Evolutionary conservation across 1,139 yeast genomes (phyloP), one percentile per base, ranked within the genome.

Genomic region (Kurtzmaniella quercitrusa): DNA sequence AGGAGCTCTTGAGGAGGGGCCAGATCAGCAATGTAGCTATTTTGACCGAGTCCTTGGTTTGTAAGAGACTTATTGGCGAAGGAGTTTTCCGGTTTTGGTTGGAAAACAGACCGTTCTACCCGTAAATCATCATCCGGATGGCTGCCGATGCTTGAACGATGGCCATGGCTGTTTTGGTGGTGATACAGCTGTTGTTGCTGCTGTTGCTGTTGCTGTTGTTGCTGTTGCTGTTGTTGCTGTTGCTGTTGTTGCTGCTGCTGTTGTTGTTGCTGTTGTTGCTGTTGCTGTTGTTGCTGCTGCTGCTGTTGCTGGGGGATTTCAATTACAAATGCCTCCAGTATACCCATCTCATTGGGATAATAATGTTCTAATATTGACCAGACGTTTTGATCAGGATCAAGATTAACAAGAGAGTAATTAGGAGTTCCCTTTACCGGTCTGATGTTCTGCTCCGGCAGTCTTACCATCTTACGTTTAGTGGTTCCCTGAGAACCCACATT

Each of bases 261-360:
- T 8, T 31, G 16, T 15, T 31, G 36, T 14, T 19, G 50, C n/a
- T n/a, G n/a, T n/a, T 31, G 36, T 5, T 14, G 11, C 18, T 31
- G 16, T 15, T 31, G 36, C 14, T 19, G 50, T n/a, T n/a, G n/a
- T n/a, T n/a, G n/a, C n/a, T 29, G 34, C 14, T 31, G 36, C 3
- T 14, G 11, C 18, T 31, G 16, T 15, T 31, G 36, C 14, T 19
- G 50, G 1, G 77, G 75, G 0, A 68, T 62, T 21, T 77, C 85
- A 11, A 85, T 72, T 1, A 85, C 58, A 17, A 86, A 69, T 0
- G 95, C 87, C 46, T 85, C 90, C 17, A 66, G 64, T 76, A 85
- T 78, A 2, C 62, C 50, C 91, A 85, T 86, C 0, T 91, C 91
- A 15, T 68, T 60, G 0, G 93, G 90, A 55, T 68, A 86, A 54